Evolutionary conservation across 768 basidiomycete genomes (phyloP), one percentile per base, ranked within the genome.

Genomic region (Myochromella boudieri): DNA sequence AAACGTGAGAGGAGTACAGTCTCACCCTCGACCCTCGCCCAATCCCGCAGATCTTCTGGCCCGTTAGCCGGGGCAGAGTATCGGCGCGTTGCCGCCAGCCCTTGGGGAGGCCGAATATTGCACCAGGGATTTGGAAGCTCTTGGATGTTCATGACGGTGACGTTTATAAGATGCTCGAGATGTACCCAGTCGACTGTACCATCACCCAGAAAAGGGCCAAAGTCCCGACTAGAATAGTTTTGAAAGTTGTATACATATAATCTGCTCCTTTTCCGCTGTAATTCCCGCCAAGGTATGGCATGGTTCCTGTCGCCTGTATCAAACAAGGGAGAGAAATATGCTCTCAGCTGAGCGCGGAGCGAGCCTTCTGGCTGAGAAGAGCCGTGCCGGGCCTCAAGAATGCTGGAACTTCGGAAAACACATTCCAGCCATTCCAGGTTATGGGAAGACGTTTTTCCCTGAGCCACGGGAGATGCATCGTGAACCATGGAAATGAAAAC

Each of bases 21-120:
- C 12, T 42, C 44, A 72, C 74, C 87, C 62, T 83, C 80, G 2
- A 88, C 75, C 9, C 85, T 85, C 15, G 86, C 85, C 88, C 88
- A 90, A 59, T 88, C 86, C 15, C 58, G 32, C 10, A 6, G 53
- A 6, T 60, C 54, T 32, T 63, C 62, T 42, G 63, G 47, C 12
- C 40, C 45, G 28, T 32, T 53, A 14, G 69, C 71, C 10, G 77
- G 76, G 8, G 80, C 79, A 14, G 81, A 82, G 53, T 77, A 75
- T n/a, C 76, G 67, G 7, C 81, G 66, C 8, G 75, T 71, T 4
- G 77, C 72, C 38, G 80, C 69, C 17, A 85, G 58, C 6, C 79
- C 76, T 29, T 69, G 60, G 10, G 76, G 77, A 1, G 84, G 84
- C 32, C 63, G 59, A 21, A 69, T 65, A 24, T 68, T 54, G 14